Conservation (phyloP, 768 basidiomycete genomes). For the Serendipita vermifera region DNA sequence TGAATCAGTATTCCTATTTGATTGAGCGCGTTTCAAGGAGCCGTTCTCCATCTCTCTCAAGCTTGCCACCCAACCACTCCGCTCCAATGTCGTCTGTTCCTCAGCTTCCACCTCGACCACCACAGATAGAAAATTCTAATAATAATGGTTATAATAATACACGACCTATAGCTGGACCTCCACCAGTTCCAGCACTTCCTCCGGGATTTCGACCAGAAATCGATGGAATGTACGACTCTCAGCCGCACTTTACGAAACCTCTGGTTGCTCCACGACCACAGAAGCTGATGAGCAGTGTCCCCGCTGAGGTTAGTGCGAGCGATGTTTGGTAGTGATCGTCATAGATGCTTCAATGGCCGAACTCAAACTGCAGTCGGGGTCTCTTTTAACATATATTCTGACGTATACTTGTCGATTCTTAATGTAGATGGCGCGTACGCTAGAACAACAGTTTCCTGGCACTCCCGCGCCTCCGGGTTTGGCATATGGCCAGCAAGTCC, state of each 20-base stretch:
- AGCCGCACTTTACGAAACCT: slow-evolving; percentile 41
- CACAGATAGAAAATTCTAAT: neutral
- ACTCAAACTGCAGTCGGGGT: slow-evolving; percentile 12
- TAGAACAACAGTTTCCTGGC: slow-evolving; percentile 35
- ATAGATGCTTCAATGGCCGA: neutral
- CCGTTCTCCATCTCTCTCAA: too few species aligned
- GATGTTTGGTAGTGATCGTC: neutral
- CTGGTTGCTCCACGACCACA: slow-evolving; percentile 56
- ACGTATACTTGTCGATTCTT: slow-evolving; percentile 14
- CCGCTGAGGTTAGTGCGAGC: slow-evolving; percentile 43
- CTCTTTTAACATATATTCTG: neutral
- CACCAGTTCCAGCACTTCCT: slow-evolving; percentile 40
- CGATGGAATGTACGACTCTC: slow-evolving; percentile 24
- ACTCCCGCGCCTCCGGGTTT: slow-evolving; percentile 5
- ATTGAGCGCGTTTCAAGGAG: too few species aligned
- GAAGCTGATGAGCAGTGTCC: slow-evolving; percentile 44
- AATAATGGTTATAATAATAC: neutral
- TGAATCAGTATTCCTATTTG: too few species aligned
- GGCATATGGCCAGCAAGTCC: slow-evolving; percentile 1
- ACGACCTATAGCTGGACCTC: slow-evolving; percentile 14
- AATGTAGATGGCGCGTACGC: slow-evolving; percentile 47
- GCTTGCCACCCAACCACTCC: too few species aligned
- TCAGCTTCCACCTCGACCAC: neutral
- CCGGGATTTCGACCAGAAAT: slow-evolving; percentile 25
- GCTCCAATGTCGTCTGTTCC: too few species aligned